Percentiles rank a stretch among this genome's conserved stretches.
phyloP scores from a whole-genome alignment of 1,139 yeast genomes.

The Geotrichum citri-aurantii region DNA sequence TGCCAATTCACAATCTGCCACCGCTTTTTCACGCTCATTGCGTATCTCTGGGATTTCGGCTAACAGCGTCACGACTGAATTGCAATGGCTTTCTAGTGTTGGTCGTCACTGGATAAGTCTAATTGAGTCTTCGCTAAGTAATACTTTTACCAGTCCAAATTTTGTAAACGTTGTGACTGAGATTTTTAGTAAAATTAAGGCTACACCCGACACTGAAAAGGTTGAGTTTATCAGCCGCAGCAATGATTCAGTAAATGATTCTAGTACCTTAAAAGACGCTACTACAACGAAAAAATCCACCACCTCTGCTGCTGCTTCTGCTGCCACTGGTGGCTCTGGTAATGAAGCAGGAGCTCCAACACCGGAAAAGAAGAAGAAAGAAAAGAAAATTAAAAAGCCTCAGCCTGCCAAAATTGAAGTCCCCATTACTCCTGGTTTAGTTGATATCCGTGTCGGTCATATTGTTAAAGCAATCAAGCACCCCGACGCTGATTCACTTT shows the following conservation, averaged over 20 bases:
- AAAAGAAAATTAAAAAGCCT: conserved; percentile 42
- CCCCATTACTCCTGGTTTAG: conserved; percentile 70
- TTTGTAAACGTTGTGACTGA: conserved; percentile 48
- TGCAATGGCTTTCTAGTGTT: conserved; percentile 60
- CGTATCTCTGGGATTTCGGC: background rate
- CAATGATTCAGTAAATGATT: conserved; percentile 23
- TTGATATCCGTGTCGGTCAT: conserved; percentile 93
- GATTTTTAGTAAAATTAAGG: conserved; percentile 63
- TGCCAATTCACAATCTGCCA: background rate
- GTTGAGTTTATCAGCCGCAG: conserved; percentile 10
- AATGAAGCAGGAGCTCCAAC: conserved; percentile 29
- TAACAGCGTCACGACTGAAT: conserved; percentile 51
- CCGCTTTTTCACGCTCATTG: background rate
- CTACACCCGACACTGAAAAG: conserved; percentile 45
- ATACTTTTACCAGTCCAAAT: conserved; percentile 41
- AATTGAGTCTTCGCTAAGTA: conserved; percentile 56
- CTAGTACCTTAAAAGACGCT: conserved; percentile 20
- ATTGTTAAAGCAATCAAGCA: conserved; percentile 94
- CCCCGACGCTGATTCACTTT: conserved; percentile 94
- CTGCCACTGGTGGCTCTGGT: conserved; percentile 25
- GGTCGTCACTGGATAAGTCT: conserved; percentile 87
- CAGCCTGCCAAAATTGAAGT: conserved; percentile 48
- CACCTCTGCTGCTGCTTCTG: conserved; percentile 15
- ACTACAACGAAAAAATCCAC: conserved; percentile 8
- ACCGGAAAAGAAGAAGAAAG: conserved; percentile 56